phyloP scores from a whole-genome alignment of 78 protist species.

The Dictyostelium brefeldianum region DNA sequence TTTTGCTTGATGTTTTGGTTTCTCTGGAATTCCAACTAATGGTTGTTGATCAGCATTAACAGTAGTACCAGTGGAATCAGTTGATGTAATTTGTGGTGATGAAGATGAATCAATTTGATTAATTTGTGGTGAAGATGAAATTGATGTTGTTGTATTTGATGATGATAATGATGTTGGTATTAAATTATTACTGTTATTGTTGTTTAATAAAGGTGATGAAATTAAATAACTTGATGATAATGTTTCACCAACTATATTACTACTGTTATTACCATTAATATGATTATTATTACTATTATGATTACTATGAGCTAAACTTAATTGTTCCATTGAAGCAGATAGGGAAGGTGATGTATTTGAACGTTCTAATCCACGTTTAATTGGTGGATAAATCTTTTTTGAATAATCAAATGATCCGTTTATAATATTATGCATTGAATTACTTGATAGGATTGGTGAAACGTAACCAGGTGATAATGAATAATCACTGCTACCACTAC shows the following conservation, averaged over 20 bases:
- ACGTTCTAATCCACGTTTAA: neutral
- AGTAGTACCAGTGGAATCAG: neutral
- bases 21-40: neutral
- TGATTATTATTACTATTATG: neutral
- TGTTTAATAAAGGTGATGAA: neutral
- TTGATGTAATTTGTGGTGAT: neutral
- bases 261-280: neutral
- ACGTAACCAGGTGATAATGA: neutral
- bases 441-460: neutral
- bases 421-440: constrained; percentile 6
- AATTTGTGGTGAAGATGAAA: neutral
- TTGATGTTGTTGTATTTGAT: neutral
- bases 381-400: neutral
- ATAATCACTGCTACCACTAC: neutral
- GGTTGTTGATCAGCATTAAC: neutral
- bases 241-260: neutral
- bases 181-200: neutral
- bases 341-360: constrained; percentile 1
- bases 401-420: neutral
- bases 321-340: neutral
- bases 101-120: neutral
- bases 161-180: neutral
- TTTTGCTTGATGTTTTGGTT: neutral
- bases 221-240: neutral
- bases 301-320: neutral